Evolutionary conservation across 2,329 filamentous ascomycete species (phyloP).

Genomic region (Exophiala aquamarina): DNA sequence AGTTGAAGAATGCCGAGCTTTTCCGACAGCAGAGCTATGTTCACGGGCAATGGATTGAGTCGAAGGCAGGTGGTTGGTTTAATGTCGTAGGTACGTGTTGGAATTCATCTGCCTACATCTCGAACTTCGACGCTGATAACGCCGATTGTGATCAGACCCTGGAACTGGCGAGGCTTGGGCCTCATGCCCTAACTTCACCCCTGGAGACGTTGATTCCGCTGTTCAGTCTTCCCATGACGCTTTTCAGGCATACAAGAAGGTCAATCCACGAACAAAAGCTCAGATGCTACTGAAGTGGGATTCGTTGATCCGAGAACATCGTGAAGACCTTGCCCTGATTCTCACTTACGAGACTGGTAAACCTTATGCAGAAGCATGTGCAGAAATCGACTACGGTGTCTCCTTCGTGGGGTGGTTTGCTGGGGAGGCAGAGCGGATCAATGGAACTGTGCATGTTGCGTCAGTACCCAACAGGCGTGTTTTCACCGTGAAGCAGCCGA

Average conservation of each 20-base stretch:
- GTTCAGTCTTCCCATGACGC: conserved; percentile 59
- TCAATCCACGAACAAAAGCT: conserved; percentile 59
- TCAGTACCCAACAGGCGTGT: conserved; percentile 62
- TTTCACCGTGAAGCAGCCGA: conserved; percentile 71
- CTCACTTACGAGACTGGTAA: conserved; percentile 64
- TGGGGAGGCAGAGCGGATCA: conserved; percentile 62
- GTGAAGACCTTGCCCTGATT: conserved; percentile 62
- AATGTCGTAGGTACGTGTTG: too few relatives aligned
- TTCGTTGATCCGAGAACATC: conserved; percentile 59
- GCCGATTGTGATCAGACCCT: too few relatives aligned
- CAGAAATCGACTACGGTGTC: conserved; percentile 57
- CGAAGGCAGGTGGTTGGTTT: too few relatives aligned
- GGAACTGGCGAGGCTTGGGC: conserved; percentile 50
- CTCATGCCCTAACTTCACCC: conserved; percentile 50
- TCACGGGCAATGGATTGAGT: too few relatives aligned
- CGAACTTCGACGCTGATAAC: too few relatives aligned
- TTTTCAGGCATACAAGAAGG: conserved; percentile 59
- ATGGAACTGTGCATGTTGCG: conserved; percentile 58
- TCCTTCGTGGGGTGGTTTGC: conserved; percentile 60
- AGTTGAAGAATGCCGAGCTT: too few relatives aligned
- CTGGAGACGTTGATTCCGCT: conserved; percentile 57
- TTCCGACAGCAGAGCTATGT: too few relatives aligned
- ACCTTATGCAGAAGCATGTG: conserved; percentile 54
- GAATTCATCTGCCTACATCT: too few relatives aligned
- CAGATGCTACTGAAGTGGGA: conserved; percentile 65